Evolutionary conservation across 2,329 filamentous ascomycete genomes (phyloP).

Genomic region (Aspergillus melleus): DNA sequence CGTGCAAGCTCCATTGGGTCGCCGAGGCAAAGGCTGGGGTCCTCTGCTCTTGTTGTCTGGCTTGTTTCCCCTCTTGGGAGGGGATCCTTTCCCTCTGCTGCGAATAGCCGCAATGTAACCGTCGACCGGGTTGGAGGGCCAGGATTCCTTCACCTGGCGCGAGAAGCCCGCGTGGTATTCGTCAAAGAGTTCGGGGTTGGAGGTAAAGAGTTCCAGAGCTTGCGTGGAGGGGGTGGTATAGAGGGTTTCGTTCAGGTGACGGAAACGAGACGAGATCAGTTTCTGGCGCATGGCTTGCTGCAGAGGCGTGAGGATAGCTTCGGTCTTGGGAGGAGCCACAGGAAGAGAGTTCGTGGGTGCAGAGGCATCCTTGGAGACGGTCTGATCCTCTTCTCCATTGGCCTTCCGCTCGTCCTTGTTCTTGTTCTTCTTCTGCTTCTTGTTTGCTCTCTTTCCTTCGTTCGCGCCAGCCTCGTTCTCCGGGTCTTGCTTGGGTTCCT

Average conservation of each 20-base stretch:
- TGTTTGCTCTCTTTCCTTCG: slow-evolving; percentile 24
- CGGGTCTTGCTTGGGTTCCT: slow-evolving; percentile 21
- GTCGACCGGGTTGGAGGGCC: slow-evolving; percentile 96
- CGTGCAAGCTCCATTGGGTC: slow-evolving; percentile 65
- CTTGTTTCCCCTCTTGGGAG: slow-evolving; percentile 44
- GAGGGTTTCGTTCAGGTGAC: slow-evolving; percentile 93
- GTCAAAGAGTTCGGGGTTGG: slow-evolving; percentile 87
- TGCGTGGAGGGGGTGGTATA: slow-evolving; percentile 88
- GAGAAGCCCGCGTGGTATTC: slow-evolving; percentile 98
- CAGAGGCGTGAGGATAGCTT: slow-evolving; percentile 77
- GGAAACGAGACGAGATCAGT: slow-evolving; percentile 91
- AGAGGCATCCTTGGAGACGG: slow-evolving; percentile 11
- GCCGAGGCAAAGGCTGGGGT: slow-evolving; percentile 64
- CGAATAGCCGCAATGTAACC: slow-evolving; percentile 74
- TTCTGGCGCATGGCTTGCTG: slow-evolving; percentile 95
- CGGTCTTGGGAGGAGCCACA: slow-evolving; percentile 44
- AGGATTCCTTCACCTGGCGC: slow-evolving; percentile 83
- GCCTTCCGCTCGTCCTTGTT: slow-evolving; percentile 29
- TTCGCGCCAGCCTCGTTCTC: slow-evolving; percentile 24
- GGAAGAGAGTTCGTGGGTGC: slow-evolving; percentile 21
- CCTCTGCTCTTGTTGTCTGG: slow-evolving; percentile 28
- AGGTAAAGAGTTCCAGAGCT: slow-evolving; percentile 77
- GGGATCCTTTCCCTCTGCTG: slow-evolving; percentile 59
- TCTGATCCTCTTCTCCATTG: slow-evolving; percentile 17
- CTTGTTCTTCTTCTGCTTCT: slow-evolving; percentile 34